These are phyloP conservation scores for Hymenoscyphus fructigenus DNA, from an alignment of 2,329 filamentous ascomycete genomes.

Conservation along the genomic window DNA sequence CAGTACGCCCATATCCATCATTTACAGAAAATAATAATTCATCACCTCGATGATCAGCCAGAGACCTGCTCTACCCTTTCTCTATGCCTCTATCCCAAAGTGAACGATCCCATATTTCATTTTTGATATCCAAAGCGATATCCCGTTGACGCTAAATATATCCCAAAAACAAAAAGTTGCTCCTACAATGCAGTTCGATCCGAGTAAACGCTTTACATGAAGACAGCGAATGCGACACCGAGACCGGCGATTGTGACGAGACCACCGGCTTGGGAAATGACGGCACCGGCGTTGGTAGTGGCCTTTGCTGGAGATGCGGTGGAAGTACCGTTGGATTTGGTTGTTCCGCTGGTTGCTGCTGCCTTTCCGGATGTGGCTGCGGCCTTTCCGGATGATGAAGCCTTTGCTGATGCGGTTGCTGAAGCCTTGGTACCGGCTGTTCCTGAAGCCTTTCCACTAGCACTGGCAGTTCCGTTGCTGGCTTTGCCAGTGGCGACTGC, in stretches of 20 bases:
- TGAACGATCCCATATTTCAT: background rate
- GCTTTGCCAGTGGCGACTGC: background rate
- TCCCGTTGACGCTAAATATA: background rate
- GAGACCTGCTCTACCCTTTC: slow-evolving; percentile 5
- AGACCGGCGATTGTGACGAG: slow-evolving; percentile 33
- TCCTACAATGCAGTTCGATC: background rate
- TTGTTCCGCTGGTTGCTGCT: slow-evolving; percentile 15
- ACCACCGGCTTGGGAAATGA: slow-evolving; percentile 31
- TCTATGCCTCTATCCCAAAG: background rate
- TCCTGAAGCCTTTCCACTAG: slow-evolving; percentile 1
- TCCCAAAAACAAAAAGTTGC: background rate
- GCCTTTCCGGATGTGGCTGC: slow-evolving; percentile 8
- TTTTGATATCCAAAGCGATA: background rate
- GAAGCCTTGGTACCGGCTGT: slow-evolving; percentile 9
- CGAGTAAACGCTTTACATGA: slow-evolving; percentile 29
- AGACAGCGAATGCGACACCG: slow-evolving; percentile 34
- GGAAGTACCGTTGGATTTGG: slow-evolving; percentile 17
- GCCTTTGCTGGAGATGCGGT: slow-evolving; percentile 14
- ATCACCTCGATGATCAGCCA: background rate
- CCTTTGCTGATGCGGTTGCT: slow-evolving; percentile 10
- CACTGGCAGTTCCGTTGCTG: background rate
- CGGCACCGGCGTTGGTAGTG: slow-evolving; percentile 22
- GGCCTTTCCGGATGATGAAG: slow-evolving; percentile 17
- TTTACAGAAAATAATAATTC: background rate
- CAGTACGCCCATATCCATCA: background rate